Conservation (phyloP, 441 rosid species). For the Erodium trifolium region DNA sequence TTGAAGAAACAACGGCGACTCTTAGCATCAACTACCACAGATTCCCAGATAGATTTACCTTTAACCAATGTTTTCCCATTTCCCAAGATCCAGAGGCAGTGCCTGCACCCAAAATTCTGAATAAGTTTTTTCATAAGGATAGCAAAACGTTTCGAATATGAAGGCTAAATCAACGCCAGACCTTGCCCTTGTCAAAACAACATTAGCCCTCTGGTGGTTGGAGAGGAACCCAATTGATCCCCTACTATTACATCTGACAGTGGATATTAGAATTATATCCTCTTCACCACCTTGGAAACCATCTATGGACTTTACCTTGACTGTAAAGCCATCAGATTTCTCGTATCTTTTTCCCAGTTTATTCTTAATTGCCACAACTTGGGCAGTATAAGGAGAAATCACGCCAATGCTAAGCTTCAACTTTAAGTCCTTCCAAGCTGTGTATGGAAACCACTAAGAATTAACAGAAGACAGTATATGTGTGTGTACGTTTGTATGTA, state of each 20-base stretch:
- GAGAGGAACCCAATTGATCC: constrained; percentile 26
- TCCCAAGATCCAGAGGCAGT: constrained; percentile 39
- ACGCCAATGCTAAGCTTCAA: constrained; percentile 30
- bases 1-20: constrained; percentile 37
- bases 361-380: constrained; percentile 26
- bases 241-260: constrained; percentile 24
- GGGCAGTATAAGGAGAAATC: constrained; percentile 33
- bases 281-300: constrained; percentile 39
- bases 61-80: constrained; percentile 22
- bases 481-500: too few species aligned
- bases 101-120: constrained; percentile 16
- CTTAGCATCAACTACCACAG: constrained; percentile 30
- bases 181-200: constrained; percentile 37
- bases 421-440: constrained; percentile 24
- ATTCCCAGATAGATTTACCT: constrained; percentile 27
- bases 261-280: constrained; percentile 32
- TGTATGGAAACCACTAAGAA: background rate
- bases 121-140: background rate
- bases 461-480: background rate
- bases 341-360: constrained; percentile 22
- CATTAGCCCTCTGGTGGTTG: constrained; percentile 25
- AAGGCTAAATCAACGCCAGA: constrained; percentile 7
- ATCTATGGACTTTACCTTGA: constrained; percentile 30
- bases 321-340: constrained; percentile 17
- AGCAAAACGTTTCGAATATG: background rate